Conservation (phyloP, 106 monocot genomes). For the Allium fistulosum region DNA sequence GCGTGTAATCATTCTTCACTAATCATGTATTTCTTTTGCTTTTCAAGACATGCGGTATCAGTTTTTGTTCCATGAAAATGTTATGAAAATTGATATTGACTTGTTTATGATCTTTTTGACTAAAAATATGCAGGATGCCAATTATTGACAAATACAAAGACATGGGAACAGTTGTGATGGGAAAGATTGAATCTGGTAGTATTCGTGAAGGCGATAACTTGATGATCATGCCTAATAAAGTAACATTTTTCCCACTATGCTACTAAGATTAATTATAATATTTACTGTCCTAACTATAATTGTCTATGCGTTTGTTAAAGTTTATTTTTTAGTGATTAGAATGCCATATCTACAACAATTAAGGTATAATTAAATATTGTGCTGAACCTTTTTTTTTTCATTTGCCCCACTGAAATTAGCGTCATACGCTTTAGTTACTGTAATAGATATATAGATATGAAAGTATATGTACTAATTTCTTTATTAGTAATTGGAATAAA, state of each 20-base stretch:
- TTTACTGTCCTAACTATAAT: background rate
- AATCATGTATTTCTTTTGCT: background rate
- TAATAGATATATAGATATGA: too few relatives aligned
- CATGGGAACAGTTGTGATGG: slow-evolving; percentile 98
- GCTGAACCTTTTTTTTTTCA: too few relatives aligned
- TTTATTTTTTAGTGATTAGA: background rate
- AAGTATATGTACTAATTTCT: too few relatives aligned
- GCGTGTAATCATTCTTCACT: background rate
- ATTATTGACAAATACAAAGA: slow-evolving; percentile 98
- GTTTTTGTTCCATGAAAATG: too few relatives aligned
- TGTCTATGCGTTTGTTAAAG: background rate
- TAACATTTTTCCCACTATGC: slow-evolving; percentile 11
- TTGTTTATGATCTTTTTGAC: too few relatives aligned
- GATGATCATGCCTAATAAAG: slow-evolving; percentile 93
- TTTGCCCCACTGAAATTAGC: too few relatives aligned
- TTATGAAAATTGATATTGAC: too few relatives aligned
- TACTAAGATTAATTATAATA: background rate
- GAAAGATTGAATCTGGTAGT: slow-evolving; percentile 92
- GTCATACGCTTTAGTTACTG: too few relatives aligned
- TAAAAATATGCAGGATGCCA: slow-evolving; percentile 58
- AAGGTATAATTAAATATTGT: too few relatives aligned
- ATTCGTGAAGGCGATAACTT: slow-evolving; percentile 79
- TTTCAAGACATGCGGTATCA: background rate
- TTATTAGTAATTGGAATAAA: too few relatives aligned
- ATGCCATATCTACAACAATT: too few relatives aligned